phyloP scores from a whole-genome alignment of 441 rosid genomes.

The Flueggea neowawraea region DNA sequence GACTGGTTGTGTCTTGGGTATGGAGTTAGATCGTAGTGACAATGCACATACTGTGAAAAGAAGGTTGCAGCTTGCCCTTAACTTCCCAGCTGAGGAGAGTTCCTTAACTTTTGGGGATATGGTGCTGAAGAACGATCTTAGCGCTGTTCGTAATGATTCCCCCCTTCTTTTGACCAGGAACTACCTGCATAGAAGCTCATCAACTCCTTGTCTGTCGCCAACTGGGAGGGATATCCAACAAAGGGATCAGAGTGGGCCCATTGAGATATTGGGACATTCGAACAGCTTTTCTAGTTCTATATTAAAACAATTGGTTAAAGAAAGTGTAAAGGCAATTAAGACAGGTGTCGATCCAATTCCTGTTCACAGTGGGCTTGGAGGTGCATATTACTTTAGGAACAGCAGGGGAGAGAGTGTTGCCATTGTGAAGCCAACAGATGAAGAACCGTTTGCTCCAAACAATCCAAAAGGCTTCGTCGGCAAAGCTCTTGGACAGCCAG shows the following conservation, averaged over 20 bases:
- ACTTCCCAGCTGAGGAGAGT: constrained; percentile 41
- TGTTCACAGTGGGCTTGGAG: constrained; percentile 50
- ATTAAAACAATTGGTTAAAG: constrained; percentile 31
- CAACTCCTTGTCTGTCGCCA: constrained; percentile 51
- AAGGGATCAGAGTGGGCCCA: constrained; percentile 36
- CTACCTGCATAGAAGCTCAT: constrained; percentile 43
- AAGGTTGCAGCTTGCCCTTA: constrained; percentile 46
- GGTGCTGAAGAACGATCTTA: constrained; percentile 49
- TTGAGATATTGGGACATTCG: constrained; percentile 44
- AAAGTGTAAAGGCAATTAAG: constrained; percentile 37
- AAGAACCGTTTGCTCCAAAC: constrained; percentile 60
- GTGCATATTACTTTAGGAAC: constrained; percentile 47
- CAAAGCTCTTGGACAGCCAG: constrained; percentile 53
- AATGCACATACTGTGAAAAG: constrained; percentile 52
- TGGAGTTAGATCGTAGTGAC: constrained; percentile 52
- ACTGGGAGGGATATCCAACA: constrained; percentile 40
- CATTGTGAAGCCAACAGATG: constrained; percentile 54
- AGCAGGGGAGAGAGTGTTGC: constrained; percentile 40
- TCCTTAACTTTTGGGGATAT: constrained; percentile 45
- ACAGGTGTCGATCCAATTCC: constrained; percentile 42
- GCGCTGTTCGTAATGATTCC: constrained; percentile 47
- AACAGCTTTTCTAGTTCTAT: constrained; percentile 18
- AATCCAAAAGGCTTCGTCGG: constrained; percentile 58
- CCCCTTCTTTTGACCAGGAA: constrained; percentile 45
- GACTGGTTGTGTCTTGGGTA: constrained; percentile 48